Base-by-base conservation (phyloP, 2,329 filamentous ascomycete genomes). In the Talaromyces sp. region DNA sequence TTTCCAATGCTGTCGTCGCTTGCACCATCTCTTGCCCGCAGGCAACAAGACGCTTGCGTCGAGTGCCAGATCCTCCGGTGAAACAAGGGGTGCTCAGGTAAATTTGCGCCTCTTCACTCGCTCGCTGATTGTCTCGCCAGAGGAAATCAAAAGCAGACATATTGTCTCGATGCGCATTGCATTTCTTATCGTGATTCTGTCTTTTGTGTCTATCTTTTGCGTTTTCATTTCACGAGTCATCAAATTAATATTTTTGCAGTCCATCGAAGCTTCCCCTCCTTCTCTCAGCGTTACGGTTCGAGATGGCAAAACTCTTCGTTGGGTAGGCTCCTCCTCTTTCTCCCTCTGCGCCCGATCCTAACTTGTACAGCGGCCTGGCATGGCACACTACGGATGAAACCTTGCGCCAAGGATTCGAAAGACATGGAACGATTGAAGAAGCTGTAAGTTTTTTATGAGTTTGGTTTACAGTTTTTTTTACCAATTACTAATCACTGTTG, bases 341-440 rank as follows among this genome's bases (percentile, higher is more conserved):
- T 61, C 41, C 26, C 24, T 26, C 9, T 12, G 21, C 24, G 21
- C n/a, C 35, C 27, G 10, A n/a, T 67, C 63, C 61, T 54, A 59
- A 61, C 57, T 60, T 62, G 51, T 65, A 59, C 72, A 96, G 93
- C 73, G 94, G 94, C 84, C 91, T 99, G 68, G 91, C 94, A 72
- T 99, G 94, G 94, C 92, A 97, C 81, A 99, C 94, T 65, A 92
- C 95, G 77, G 93, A 97, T 79, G 79, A 80, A 51, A 92, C 90
- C 67, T 82, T 99, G 66, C 89, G 90, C 72, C 81, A 88, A 73
- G 96, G 96, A 78, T 99, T 99, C 76, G 88, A 93, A 76, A 88
- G 94, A 76, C 97, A 91, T 73, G 93, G 93, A 63, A 81, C 82
- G 48, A 89, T 99, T 67, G 92, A 97, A 75, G 93, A 99, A 86